Evolutionary conservation across 2,329 filamentous ascomycete species (phyloP).

Genomic region (Colletotrichum gloeosporioides): DNA sequence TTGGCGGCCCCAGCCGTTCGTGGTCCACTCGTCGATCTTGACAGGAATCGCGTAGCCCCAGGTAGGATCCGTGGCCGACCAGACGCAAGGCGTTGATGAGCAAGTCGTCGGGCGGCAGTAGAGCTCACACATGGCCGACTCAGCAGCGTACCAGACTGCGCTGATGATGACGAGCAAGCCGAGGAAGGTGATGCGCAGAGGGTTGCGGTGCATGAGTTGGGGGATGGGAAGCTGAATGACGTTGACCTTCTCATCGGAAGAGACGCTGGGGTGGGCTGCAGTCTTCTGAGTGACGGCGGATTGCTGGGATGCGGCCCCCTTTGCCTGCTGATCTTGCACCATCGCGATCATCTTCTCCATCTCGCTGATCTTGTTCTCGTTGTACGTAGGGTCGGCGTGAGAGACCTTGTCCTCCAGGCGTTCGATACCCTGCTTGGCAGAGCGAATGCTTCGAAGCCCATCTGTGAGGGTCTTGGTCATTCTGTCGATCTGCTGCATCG

Average conservation of each 20-base stretch:
- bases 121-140: conserved; percentile 55
- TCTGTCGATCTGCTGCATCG: conserved; percentile 50
- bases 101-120: conserved; percentile 63
- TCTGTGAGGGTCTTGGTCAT: conserved; percentile 60
- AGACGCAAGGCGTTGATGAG: conserved; percentile 52
- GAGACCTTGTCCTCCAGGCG: conserved; percentile 59
- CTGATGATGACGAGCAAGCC: conserved; percentile 50
- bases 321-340: conserved; percentile 8
- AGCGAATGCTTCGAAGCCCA: conserved; percentile 57
- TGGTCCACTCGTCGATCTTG: conserved; percentile 67
- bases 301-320: neutral
- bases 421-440: conserved; percentile 63
- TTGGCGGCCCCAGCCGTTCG: conserved; percentile 54
- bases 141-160: conserved; percentile 59
- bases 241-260: conserved; percentile 2
- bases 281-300: neutral
- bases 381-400: conserved; percentile 36
- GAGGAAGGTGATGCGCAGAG: conserved; percentile 53
- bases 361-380: neutral
- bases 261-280: neutral
- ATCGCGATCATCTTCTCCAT: neutral
- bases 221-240: conserved; percentile 46
- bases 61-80: conserved; percentile 62
- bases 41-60: conserved; percentile 67
- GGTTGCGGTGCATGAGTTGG: conserved; percentile 46